Evolutionary conservation across 1,284 basidiomycete species (phyloP), one percentile per base, ranked within the genome.

Genomic region (Apiotrichum gracile): DNA sequence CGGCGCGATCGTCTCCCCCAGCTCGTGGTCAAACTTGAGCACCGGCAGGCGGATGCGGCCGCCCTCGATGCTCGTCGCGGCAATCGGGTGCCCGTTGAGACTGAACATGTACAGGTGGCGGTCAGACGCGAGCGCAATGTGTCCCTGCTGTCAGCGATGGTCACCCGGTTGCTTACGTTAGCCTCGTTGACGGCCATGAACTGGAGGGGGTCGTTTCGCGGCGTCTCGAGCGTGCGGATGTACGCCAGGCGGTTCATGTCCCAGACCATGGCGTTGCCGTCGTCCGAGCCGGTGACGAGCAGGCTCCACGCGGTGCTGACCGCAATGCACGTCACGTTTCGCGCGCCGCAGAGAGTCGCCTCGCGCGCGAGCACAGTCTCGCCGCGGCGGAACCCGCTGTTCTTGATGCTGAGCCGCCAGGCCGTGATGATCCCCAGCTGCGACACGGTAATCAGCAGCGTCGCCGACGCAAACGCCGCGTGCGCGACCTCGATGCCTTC

Each of bases 241-340:
- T 91, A 91, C 1, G 83, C 76, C 16, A 86, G 83, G 37, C 85
- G 80, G 66, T 97, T 96, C 51, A 91, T 79, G 69, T 97, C 93
- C 93, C 93, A 97, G 8, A 96, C 63, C 16, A 86, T 85, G 0
- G 86, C 90, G 54, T 84, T 88, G 1, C 88, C 86, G 63, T 96
- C 91, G 61, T 82, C 80, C 7, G 88, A 87, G 7, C 91, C 91
- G 57, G 87, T 93, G 42, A 94, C 82, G 16, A 85, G 81, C 21
- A 93, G 67, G 2, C 87, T 88, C 91, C 91, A 96, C 0, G 85
- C 76, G 31, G 85, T 78, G 16, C 88, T 94, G 0, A 87, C 85
- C 4, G 85, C 78, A 3, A 96, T 77, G 62, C 83, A 86, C 0
- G 80, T 70, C 8, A 96, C 82, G 25, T 80, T 77, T 19, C 81